Evolutionary conservation across 1,139 yeast species (phyloP).

Genomic region (Tardiomyces digboiensis): DNA sequence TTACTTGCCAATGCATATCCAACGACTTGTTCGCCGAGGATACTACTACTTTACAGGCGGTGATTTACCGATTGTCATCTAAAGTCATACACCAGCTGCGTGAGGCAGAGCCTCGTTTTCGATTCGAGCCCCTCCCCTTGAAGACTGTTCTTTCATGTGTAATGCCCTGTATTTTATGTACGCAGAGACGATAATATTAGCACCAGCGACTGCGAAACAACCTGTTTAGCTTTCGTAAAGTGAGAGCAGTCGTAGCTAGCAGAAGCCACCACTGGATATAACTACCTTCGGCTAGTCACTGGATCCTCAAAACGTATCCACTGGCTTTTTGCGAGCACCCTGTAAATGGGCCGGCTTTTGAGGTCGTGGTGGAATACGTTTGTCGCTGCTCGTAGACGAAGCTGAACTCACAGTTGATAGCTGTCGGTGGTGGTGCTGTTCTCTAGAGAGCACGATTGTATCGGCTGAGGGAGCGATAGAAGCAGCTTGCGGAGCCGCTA

Average conservation of each 20-base stretch:
- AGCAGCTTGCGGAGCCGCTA: conserved; percentile 2
- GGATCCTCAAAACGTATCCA: neutral
- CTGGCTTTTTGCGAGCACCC: conserved; percentile 11
- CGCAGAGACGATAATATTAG: neutral
- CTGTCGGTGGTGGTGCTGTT: conserved; percentile 2
- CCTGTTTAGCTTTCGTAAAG: neutral
- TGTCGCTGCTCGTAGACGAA: conserved; percentile 3
- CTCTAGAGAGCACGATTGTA: conserved; percentile 3
- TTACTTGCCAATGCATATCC: conserved; percentile 19
- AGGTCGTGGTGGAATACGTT: conserved; percentile 39
- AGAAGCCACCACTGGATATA: too few relatives aligned
- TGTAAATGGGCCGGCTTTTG: conserved; percentile 49
- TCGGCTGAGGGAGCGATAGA: neutral
- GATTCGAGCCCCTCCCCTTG: neutral
- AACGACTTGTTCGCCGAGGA: conserved; percentile 12
- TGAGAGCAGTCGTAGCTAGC: too few relatives aligned
- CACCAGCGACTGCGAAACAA: neutral
- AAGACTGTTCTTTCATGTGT: neutral
- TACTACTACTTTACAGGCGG: conserved; percentile 14
- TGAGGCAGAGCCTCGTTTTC: neutral
- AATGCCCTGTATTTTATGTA: neutral
- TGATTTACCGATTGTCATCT: neutral
- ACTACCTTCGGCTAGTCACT: neutral
- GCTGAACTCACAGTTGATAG: neutral
- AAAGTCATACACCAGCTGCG: neutral